A percentile compares a stretch with the other conserved stretches of the same genome.
These are phyloP conservation scores for Solanum chacoense DNA, from an alignment of 305 asterid species.

Conservation along the genomic window DNA sequence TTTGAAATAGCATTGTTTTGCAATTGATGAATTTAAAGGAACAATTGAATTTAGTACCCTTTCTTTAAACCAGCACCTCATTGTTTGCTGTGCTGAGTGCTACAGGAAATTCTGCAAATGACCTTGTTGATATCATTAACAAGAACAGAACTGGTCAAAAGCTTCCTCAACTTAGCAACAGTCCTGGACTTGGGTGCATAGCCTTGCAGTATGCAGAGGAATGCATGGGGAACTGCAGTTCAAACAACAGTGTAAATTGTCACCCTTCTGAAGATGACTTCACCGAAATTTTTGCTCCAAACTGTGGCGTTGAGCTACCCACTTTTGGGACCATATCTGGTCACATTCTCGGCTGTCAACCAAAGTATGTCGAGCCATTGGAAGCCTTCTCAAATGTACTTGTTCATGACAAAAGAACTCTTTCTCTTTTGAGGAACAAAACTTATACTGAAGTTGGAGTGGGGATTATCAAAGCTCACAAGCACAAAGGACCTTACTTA, in stretches of 20 bases:
- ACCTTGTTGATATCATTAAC: constrained; percentile 54
- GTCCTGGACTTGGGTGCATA: constrained; percentile 73
- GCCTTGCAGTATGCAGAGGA: constrained; percentile 55
- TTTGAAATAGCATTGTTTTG: not conserved
- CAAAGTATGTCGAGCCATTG: constrained; percentile 34
- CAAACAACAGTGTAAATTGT: constrained; percentile 40
- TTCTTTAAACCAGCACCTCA: not conserved
- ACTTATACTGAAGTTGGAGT: constrained; percentile 53
- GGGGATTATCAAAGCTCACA: constrained; percentile 37
- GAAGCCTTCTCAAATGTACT: constrained; percentile 48
- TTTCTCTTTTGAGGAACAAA: constrained; percentile 31
- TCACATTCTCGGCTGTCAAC: constrained; percentile 45
- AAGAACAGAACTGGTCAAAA: constrained; percentile 52
- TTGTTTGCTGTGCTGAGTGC: not conserved
- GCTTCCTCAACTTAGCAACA: constrained; percentile 38
- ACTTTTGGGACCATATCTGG: constrained; percentile 62
- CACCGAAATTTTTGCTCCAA: constrained; percentile 73
- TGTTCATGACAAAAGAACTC: constrained; percentile 23
- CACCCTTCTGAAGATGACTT: constrained; percentile 53
- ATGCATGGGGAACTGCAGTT: constrained; percentile 53
- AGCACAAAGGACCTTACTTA: constrained; percentile 63
- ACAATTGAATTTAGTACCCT: not conserved
- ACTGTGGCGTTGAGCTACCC: constrained; percentile 80
- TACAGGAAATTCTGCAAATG: constrained; percentile 66
- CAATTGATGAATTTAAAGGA: not conserved